Base-by-base conservation (phyloP, 768 basidiomycete species). In the Jaapia argillacea region DNA sequence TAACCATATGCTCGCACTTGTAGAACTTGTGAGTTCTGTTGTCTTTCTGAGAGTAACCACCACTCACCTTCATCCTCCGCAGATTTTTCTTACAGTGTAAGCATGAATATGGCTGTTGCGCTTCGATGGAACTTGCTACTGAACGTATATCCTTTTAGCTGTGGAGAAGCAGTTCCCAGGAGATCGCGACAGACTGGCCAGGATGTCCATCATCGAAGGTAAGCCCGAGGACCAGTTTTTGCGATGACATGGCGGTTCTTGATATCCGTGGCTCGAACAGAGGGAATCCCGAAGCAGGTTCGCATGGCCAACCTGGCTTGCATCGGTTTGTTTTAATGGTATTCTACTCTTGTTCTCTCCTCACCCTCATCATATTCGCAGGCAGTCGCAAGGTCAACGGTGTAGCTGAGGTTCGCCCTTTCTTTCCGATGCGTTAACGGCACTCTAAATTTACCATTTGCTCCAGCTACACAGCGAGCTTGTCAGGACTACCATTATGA, bases 161-260 rank as follows among this genome's bases (percentile, higher is more conserved):
- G 92, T 98, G 26, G 90, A 92, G 62, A 80, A 77, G 63, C 79
- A 81, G 64, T 98, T 79, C 74, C 96, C 96, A 1, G 81, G 78
- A 2, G 93, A 97, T 56, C 71, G 77, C 24, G 91, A 85, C 0
- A 72, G 78, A 43, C 69, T 97, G 28, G 69, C 70, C 14, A 71
- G 91, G 40, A 93, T 98, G 91, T 88, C 85, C 4, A 66, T 99
- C 54, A 93, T 98, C 48, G 85, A 98, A 68, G 89, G 85, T 77
- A 47, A 21, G 56, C 54, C n/a, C n/a, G n/a, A n/a, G n/a, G n/a
- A n/a, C n/a, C n/a, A n/a, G n/a, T n/a, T n/a, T n/a, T n/a, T n/a
- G n/a, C n/a, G n/a, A n/a, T n/a, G n/a, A n/a, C n/a, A n/a, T n/a
- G n/a, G n/a, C n/a, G n/a, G n/a, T n/a, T n/a, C n/a, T n/a, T n/a